phyloP scores from a whole-genome alignment of 1,284 basidiomycete genomes.

The Cystobasidium pallidum region DNA sequence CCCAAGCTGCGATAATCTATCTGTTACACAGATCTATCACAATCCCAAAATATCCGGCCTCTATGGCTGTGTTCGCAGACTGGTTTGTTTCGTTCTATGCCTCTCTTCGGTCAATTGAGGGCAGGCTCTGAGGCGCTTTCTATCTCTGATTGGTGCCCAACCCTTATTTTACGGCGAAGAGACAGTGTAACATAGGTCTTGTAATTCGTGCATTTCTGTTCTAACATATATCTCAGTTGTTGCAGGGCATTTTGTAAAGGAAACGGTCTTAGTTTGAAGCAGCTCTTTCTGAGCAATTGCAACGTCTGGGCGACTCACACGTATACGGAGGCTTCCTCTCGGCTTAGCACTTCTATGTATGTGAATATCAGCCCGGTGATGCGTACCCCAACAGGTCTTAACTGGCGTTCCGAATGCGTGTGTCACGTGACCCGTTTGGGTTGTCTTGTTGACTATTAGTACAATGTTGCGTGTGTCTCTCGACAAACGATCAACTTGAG shows the following conservation, averaged over 20 bases:
- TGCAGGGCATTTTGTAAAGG: neutral
- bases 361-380: too few relatives aligned
- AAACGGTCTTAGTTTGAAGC: too few relatives aligned
- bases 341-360: too few relatives aligned
- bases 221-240: neutral
- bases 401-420: neutral
- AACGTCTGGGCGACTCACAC: neutral
- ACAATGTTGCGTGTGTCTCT: neutral
- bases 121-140: neutral
- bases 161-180: neutral
- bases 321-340: neutral
- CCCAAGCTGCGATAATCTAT: conserved; percentile 38
- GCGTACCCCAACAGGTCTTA: neutral
- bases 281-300: neutral
- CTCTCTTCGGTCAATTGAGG: neutral
- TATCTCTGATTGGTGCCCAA: neutral
- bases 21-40: neutral
- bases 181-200: conserved; percentile 4
- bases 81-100: neutral
- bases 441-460: neutral
- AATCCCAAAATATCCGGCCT: neutral
- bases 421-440: neutral
- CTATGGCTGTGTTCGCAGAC: neutral
- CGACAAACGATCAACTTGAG: neutral
- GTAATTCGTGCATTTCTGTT: neutral